Evolutionary conservation across 73 alveolate genomes (phyloP), one percentile per base, ranked within the genome.

Genomic region (Uronychia binucleata): DNA sequence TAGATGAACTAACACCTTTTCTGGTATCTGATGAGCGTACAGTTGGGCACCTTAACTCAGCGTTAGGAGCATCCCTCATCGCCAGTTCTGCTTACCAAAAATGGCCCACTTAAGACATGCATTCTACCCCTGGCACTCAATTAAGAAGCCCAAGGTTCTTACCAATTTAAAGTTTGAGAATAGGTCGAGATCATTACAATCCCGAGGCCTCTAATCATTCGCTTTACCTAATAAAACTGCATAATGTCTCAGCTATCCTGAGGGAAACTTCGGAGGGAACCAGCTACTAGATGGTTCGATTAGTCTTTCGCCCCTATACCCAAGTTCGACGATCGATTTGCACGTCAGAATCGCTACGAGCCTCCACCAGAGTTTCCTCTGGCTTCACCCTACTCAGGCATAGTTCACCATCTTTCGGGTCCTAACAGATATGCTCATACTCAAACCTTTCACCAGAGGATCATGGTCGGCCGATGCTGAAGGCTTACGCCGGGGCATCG

Each of bases 51-150:
- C 96, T 95, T 95, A 95, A 95, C 98, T 92, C 98, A 93, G 87
- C 96, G 98, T 95, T 95, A 92, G 98, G 96, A 88, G 91, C 98
- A 97, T 91, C 99, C 99, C 99, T 94, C 99, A 94, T 97, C 99
- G 99, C 99, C 99, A 97, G 99, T 97, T 94, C 99, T 97, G 99
- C 99, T 97, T 97, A 97, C 99, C 99, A 97, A 94, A 95, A 97
- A 97, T 94, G 99, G 99, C 99, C 99, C 99, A 96, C 99, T 93
- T 87, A 91, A 95, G 93, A 93, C 97, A 95, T 87, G 98, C 98
- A 95, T 92, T 92, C 97, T 80, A 82, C 93, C 93, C 86, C 89
- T 76, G 86, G 57, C 81, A 80, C 87, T 87, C 93, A 87, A 26
- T 87, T 87, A 87, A 82, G 94, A 74, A 87, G 87, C 81, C 83